Base-by-base conservation (phyloP, 2,329 filamentous ascomycete genomes). In the Lojkania enalia region DNA sequence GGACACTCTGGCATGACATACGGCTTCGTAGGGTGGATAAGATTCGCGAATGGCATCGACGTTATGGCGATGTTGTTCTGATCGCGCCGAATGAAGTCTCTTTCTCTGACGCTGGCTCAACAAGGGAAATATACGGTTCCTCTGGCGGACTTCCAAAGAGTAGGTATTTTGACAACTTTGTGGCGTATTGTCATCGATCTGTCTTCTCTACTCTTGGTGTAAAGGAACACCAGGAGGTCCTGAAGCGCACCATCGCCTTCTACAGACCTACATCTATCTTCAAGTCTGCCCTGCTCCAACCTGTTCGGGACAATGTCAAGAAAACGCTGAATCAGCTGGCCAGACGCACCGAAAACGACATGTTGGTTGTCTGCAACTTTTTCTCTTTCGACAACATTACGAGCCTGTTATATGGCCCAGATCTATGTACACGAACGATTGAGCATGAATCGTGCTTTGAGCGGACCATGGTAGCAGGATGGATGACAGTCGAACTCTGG, bases 341-440 rank as follows among this genome's bases (percentile, higher is more conserved):
- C 9, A 36, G 33, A 36, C 33, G 33, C 33, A 36, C 33, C 33
- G 33, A 36, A 36, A 36, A 36, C 33, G 33, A 36, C 33, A 36
- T 36, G 16, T 16, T 36, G 16, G 16, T 36, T 16, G 33, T 36
- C 33, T 36, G 33, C 16, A 36, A 18, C 33, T 20, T 36, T 16
- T 36, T 20, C 33, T 36, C 33, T 36, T 36, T 36, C 33, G 33
- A 36, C 33, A 36, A 36, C 33, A 36, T 36, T 36, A 36, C 33
- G 33, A 36, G 33, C 9, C 33, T 36, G 33, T 36, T 36, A 16
- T 36, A 36, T 33, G 31, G 23, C 23, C 23, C 23, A 33, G 31
- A 33, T 33, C 31, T 33, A 12, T 33, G 31, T 33, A 16, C 31
- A 33, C 31, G 15, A 33, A 33, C 31, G 31, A 33, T 33, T 33